Evolutionary conservation across 2,329 filamentous ascomycete genomes (phyloP), one percentile per base, ranked within the genome.

Genomic region (Fusarium tanahbumbuense): DNA sequence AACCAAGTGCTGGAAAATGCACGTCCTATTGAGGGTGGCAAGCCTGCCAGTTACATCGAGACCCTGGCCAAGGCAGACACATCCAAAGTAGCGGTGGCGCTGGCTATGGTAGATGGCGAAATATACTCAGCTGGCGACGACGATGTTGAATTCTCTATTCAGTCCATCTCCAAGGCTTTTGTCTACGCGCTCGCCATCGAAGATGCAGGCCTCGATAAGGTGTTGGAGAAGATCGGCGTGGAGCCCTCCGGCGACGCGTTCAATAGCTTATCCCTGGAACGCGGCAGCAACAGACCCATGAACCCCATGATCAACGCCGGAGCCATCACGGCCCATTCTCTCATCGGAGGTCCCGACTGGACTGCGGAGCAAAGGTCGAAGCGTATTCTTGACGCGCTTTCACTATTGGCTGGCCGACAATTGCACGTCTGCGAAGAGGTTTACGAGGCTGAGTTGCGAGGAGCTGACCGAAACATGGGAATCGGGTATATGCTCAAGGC

Each of bases 401-500:
- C 79, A 1, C 74, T 71, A 27, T 68, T 81, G 8, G 80, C 80
- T 3, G 79, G 79, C 4, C 76, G 80, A 16, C 57, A 78, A 62
- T 56, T 82, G 11, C 69, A 72, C 8, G 79, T 81, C 2, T 78
- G 79, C 66, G 80, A 82, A 50, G 77, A 77, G 13, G 80, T 81
- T 13, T 82, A 80, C 62, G 70, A 81, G 22, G 78, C 80, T 6
- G 80, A 82, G 61, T 66, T 81, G 18, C 75, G 71, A 23, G 76
- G 78, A 40, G 78, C 77, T 1, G 65, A 79, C 15, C 75, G 78
- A 11, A 79, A 79, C 67, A 79, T 79, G 75, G 77, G 75, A 27
- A 77, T 82, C 1, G 80, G 78, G 4, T 80, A 79, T 56, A 81
- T 81, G 79, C 78, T 82, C 64, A 82, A 81, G 52, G 79, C 80